Percentiles rank a stretch among this genome's conserved stretches.
Evolutionary conservation across 352 stramenopile genomes (phyloP).

Genomic region (Phytopythium boreale): DNA sequence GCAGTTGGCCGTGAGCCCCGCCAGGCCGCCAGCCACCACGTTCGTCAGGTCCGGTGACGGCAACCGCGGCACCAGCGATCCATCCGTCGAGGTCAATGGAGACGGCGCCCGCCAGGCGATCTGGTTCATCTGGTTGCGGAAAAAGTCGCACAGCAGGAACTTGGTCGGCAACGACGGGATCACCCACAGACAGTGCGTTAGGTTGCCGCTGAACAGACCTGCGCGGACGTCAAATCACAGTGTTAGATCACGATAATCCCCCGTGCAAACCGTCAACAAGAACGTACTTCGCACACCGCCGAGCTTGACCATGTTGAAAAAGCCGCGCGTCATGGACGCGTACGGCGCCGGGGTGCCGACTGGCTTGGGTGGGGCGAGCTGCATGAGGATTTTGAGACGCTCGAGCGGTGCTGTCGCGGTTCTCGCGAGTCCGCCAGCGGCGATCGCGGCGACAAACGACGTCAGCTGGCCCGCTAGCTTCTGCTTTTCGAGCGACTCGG

Average conservation of each 20-base stretch:
- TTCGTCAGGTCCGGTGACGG: conserved; percentile 44
- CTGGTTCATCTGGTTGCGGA: conserved; percentile 44
- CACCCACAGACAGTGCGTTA: conserved; percentile 78
- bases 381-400: conserved; percentile 82
- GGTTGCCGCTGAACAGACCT: conserved; percentile 77
- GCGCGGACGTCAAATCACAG: neutral
- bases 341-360: conserved; percentile 27
- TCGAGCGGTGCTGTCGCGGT: conserved; percentile 73
- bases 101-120: conserved; percentile 12
- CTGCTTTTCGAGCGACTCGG: conserved; percentile 15
- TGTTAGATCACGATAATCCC: neutral
- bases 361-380: conserved; percentile 32
- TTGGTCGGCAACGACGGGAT: conserved; percentile 80
- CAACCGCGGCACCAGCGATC: neutral
- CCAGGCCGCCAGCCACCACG: conserved; percentile 57
- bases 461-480: conserved; percentile 36
- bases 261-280: neutral
- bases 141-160: conserved; percentile 72
- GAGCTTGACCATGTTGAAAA: conserved; percentile 71
- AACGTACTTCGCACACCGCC: conserved; percentile 42
- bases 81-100: neutral
- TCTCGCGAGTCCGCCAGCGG: conserved; percentile 53
- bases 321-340: conserved; percentile 38
- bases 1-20: conserved; percentile 62
- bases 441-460: conserved; percentile 62